phyloP scores from a whole-genome alignment of 148 eudicot species.

The Gaultheria prostrata region DNA sequence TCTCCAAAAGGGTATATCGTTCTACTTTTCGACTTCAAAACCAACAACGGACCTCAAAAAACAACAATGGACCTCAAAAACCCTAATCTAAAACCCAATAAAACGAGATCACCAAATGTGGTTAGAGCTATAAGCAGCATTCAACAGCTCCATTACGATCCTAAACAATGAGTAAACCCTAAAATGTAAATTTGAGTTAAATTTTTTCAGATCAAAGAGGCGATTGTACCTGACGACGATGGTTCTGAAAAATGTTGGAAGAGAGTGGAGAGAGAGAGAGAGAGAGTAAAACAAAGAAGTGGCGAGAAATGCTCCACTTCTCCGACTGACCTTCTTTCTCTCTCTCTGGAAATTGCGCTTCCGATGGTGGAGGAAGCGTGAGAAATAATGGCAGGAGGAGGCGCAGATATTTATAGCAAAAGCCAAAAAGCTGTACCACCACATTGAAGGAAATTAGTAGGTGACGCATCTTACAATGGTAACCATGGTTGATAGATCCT shows the following conservation, averaged over 20 bases:
- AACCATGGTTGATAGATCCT: too few species aligned
- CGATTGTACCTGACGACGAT: slow-evolving; percentile 8
- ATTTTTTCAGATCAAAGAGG: background rate
- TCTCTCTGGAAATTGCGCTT: slow-evolving; percentile 13
- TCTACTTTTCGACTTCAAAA: background rate
- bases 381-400: background rate
- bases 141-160: background rate
- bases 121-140: background rate
- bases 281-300: background rate
- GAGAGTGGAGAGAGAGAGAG: background rate
- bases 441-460: background rate
- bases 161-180: slow-evolving; percentile 10
- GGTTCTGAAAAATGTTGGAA: background rate
- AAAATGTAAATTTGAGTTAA: background rate
- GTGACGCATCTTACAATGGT: too few species aligned
- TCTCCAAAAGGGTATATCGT: background rate
- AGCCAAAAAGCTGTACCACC: background rate
- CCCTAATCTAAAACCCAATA: slow-evolving; percentile 11
- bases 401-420: slow-evolving; percentile 17
- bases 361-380: slow-evolving; percentile 15
- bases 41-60: background rate
- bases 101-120: background rate
- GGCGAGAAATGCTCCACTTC: background rate
- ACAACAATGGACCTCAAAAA: slow-evolving; percentile 3
- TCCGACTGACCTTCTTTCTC: background rate